Conservation (phyloP, 1,284 basidiomycete genomes). For the Boletus sp. region DNA sequence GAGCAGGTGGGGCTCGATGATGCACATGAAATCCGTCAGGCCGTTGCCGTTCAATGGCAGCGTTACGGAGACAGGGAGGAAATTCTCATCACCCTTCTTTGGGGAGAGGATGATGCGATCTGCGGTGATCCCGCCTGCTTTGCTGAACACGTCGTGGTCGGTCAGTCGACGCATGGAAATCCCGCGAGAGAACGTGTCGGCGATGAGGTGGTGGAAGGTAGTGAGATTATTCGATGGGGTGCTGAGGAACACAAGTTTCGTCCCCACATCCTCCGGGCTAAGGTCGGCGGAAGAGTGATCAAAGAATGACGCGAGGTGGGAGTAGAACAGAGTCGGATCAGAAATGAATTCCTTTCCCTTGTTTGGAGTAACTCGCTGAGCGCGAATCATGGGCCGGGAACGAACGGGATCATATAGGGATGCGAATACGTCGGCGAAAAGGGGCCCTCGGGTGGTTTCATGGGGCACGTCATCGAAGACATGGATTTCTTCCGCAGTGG, state of each 20-base stretch:
- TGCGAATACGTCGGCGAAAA: constrained; percentile 74
- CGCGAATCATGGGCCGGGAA: constrained; percentile 47
- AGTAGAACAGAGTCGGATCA: constrained; percentile 43
- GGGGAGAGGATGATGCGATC: constrained; percentile 60
- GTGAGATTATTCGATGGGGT: constrained; percentile 54
- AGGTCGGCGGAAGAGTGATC: constrained; percentile 24
- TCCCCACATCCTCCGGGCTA: constrained; percentile 25
- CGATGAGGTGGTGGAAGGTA: constrained; percentile 53
- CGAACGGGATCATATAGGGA: constrained; percentile 48
- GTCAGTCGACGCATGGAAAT: constrained; percentile 59
- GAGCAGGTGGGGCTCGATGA: constrained; percentile 66
- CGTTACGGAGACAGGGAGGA: constrained; percentile 48
- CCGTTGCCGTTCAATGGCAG: constrained; percentile 54
- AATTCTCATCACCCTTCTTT: constrained; percentile 36
- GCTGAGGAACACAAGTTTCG: constrained; percentile 63
- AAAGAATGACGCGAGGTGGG: constrained; percentile 43
- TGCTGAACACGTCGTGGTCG: constrained; percentile 68
- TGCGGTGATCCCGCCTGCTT: constrained; percentile 61
- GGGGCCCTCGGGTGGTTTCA: constrained; percentile 56
- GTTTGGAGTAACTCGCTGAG: constrained; percentile 58
- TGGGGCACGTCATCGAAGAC: constrained; percentile 76
- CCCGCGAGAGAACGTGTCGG: constrained; percentile 57
- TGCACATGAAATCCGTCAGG: constrained; percentile 64
- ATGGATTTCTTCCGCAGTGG: constrained; percentile 55
- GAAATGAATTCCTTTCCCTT: constrained; percentile 54